Percentiles rank a stretch among this genome's conserved stretches.
Evolutionary conservation across 2,329 filamentous ascomycete genomes (phyloP).

Genomic region (Aspergillus ustus): DNA sequence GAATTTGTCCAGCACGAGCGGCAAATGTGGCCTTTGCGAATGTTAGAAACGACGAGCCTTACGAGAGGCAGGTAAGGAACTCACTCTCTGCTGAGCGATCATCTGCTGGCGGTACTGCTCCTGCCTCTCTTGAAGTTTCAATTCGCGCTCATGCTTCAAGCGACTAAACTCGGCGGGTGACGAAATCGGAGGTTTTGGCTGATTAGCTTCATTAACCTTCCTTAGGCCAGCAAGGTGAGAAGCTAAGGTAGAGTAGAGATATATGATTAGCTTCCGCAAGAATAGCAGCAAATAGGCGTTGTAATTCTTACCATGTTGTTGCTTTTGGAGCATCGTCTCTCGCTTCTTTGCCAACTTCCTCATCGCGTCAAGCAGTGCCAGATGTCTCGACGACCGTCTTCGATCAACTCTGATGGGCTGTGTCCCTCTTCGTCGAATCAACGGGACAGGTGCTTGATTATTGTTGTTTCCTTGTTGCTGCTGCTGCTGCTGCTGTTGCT

Average conservation of each 20-base stretch:
- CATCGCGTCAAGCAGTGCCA: constrained; percentile 92
- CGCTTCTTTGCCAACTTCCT: constrained; percentile 93
- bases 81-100: constrained; percentile 58
- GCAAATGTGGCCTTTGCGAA: constrained; percentile 44
- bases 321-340: constrained; percentile 82
- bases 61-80: constrained; percentile 9
- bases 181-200: constrained; percentile 64
- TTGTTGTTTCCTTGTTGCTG: constrained; percentile 38
- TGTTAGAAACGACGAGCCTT: constrained; percentile 19
- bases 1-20: constrained; percentile 47
- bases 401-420: constrained; percentile 83
- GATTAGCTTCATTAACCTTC: constrained; percentile 73
- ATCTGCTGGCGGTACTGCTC: constrained; percentile 68
- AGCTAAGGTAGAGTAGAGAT: constrained; percentile 40
- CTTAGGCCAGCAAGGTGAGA: constrained; percentile 77
- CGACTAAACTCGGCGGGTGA: constrained; percentile 91
- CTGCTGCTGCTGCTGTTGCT: constrained; percentile 48
- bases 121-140: constrained; percentile 63
- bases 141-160: constrained; percentile 84
- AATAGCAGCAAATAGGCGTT: background rate
- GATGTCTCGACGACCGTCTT: constrained; percentile 80
- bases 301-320: constrained; percentile 68
- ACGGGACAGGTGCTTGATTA: constrained; percentile 57
- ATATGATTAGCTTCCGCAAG: constrained; percentile 10
- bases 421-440: constrained; percentile 70